phyloP scores from a whole-genome alignment of 2,329 filamentous ascomycete genomes.

The Fusarium sarcochroum region DNA sequence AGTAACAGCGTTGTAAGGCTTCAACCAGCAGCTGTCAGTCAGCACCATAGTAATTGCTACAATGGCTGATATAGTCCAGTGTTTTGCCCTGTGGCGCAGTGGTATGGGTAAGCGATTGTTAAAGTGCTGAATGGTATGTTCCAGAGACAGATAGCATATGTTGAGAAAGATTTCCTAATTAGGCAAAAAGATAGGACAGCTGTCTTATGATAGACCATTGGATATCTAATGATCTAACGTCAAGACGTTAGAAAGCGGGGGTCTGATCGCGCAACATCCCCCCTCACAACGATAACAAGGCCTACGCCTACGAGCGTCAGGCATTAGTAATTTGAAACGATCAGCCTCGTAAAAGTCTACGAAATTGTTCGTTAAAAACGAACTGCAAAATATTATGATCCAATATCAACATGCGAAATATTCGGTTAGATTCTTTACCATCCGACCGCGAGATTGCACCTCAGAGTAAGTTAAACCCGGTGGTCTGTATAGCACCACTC shows the following conservation, averaged over 20 bases:
- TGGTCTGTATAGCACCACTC: not conserved
- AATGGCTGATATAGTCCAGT: too few relatives aligned
- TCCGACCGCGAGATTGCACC: constrained; percentile 3
- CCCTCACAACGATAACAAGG: not conserved
- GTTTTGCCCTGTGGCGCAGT: too few relatives aligned
- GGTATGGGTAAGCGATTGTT: too few relatives aligned
- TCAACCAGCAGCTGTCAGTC: too few relatives aligned
- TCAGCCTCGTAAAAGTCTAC: not conserved
- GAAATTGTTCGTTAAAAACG: rapidly evolving
- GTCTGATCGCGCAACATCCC: not conserved
- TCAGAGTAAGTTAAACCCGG: not conserved
- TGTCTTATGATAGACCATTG: not conserved
- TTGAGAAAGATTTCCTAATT: not conserved
- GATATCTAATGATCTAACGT: not conserved
- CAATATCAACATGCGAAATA: not conserved
- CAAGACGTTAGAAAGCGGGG: constrained; percentile 15
- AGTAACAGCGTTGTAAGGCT: too few relatives aligned
- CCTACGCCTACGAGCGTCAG: not conserved
- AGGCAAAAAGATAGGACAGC: constrained; percentile 2
- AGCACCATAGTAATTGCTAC: too few relatives aligned
- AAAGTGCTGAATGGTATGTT: too few relatives aligned
- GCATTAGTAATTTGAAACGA: not conserved
- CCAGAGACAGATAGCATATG: not conserved
- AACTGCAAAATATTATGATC: not conserved
- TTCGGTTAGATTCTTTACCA: not conserved